These are phyloP conservation scores for Fusarium kyushuense DNA, from an alignment of 2,329 filamentous ascomycete genomes.

Conservation along the genomic window DNA sequence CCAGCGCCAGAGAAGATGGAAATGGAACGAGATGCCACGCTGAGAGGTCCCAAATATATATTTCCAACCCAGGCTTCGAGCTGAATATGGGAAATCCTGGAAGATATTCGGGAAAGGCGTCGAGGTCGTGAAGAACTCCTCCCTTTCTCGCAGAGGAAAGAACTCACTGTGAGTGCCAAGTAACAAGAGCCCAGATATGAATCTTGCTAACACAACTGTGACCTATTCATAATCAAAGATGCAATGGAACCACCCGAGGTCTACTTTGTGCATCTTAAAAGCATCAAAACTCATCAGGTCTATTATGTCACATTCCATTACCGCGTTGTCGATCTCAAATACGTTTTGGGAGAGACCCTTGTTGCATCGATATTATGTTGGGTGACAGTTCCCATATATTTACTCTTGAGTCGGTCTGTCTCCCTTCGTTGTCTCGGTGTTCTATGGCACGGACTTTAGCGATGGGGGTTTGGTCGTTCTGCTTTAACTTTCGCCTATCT, in stretches of 20 bases:
- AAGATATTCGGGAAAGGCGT: background rate
- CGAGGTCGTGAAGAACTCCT: background rate
- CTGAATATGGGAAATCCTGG: background rate
- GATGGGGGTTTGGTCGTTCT: background rate
- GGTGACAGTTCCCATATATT: too few relatives aligned
- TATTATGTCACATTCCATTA: background rate
- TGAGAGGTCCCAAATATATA: background rate
- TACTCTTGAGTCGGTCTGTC: background rate
- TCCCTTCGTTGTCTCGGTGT: background rate
- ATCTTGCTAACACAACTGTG: background rate
- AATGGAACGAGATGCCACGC: background rate
- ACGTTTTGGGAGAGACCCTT: background rate
- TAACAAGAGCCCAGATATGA: fast-evolving
- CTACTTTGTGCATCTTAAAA: background rate
- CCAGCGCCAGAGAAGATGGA: background rate
- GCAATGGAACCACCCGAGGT: background rate
- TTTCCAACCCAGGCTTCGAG: conserved; percentile 2
- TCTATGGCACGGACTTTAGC: background rate
- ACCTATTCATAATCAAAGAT: background rate
- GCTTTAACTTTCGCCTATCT: too few relatives aligned
- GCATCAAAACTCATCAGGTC: background rate
- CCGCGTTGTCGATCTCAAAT: background rate
- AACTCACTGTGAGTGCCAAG: background rate
- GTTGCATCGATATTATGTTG: background rate
- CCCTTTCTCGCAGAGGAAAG: background rate